Percentiles rank a stretch among this genome's conserved stretches.
Conservation (phyloP, 2,329 filamentous ascomycete genomes). For the Mycogone perniciosa region DNA sequence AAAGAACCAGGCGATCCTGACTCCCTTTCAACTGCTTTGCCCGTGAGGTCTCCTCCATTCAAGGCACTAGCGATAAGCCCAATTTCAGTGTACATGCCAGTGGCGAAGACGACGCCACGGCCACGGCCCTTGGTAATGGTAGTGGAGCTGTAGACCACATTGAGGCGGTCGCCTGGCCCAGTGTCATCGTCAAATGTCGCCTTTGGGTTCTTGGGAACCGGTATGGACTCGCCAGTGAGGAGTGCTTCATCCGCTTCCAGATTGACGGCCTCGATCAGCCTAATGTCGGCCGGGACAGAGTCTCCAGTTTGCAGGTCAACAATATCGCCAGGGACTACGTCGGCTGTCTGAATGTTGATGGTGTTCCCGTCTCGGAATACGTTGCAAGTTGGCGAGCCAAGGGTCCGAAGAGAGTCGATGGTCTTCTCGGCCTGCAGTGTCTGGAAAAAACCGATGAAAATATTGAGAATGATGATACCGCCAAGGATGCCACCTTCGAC, state of each 20-base stretch:
- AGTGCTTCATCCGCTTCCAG: constrained; percentile 56
- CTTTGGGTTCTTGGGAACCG: constrained; percentile 42
- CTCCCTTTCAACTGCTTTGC: constrained; percentile 1
- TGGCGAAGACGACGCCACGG: constrained; percentile 51
- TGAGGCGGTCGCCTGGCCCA: constrained; percentile 44
- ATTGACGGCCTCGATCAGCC: constrained; percentile 49
- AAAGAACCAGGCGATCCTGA: not conserved
- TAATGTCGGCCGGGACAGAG: constrained; percentile 49
- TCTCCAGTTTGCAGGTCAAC: constrained; percentile 43
- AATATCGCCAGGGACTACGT: constrained; percentile 49
- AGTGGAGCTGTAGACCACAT: constrained; percentile 50
- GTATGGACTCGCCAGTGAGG: constrained; percentile 53
- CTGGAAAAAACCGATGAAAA: constrained; percentile 40
- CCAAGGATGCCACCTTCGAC: constrained; percentile 46
- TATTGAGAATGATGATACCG: constrained; percentile 45
- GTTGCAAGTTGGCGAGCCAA: constrained; percentile 29
- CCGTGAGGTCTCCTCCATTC: constrained; percentile 20
- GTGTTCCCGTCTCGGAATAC: constrained; percentile 30
- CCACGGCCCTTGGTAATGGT: constrained; percentile 52
- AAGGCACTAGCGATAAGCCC: constrained; percentile 44
- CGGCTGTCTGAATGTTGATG: constrained; percentile 24
- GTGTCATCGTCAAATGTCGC: constrained; percentile 31
- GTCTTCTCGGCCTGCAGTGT: constrained; percentile 34
- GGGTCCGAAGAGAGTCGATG: constrained; percentile 32
- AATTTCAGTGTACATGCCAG: constrained; percentile 52